Evolutionary conservation across 2,329 filamentous ascomycete species (phyloP), one percentile per base, ranked within the genome.

Genomic region (Xylariales sp.): DNA sequence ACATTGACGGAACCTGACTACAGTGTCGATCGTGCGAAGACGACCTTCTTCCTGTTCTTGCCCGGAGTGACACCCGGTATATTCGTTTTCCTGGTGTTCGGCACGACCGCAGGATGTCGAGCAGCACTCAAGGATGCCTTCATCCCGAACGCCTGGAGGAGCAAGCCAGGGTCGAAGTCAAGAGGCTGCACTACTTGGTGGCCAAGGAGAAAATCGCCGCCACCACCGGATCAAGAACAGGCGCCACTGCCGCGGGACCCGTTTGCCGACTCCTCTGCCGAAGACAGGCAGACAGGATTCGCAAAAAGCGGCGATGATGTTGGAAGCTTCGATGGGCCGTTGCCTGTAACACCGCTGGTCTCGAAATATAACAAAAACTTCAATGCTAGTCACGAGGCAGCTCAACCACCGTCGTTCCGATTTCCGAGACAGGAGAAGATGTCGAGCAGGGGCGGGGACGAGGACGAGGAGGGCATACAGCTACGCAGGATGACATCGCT

Each of bases 41-140:
- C 38, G 8, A 48, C 43, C 1, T 33, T 51, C 10, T 46, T 45
- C 15, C 37, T 46, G 1, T 50, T 46, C 38, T 16, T 51, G 18
- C 49, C 49, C 3, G 47, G 49, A 2, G 35, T 40, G 22, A 46
- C 47, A 2, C 45, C 49, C 5, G 47, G 49, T 2, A 42, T 51
- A 3, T 45, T 47, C 32, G 34, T 50, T 5, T 50, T 50, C 32
- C 19, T 51, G 1, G 43, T 50, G 4, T 50, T 51, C 27, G 49
- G 49, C 20, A 50, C 47, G 3, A 50, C 47, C 7, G 31, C 49
- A 3, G 49, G 46, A 1, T 45, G 46, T 18, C 33, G 47, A 3
- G 31, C 35, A n/a, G 46, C 42, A 16, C 37, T 51, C n/a, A 42
- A 37, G 19, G 37, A 49, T 19, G 37, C 40, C 4, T 46, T 46